Evolutionary conservation across 2,329 filamentous ascomycete species (phyloP).

Genomic region (Aspergillus persii): DNA sequence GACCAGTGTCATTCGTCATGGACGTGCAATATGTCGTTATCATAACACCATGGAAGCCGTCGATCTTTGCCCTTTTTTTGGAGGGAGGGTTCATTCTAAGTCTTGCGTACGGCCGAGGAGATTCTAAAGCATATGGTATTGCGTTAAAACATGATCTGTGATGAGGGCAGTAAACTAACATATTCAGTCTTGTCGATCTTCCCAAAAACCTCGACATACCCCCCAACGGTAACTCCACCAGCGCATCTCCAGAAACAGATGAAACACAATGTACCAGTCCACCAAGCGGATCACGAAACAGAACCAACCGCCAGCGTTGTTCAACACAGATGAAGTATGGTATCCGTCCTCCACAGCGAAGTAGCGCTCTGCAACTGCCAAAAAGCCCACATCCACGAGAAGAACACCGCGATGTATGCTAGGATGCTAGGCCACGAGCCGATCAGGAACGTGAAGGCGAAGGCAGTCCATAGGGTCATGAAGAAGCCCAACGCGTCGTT

Average conservation of each 20-base stretch:
- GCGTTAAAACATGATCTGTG: no score
- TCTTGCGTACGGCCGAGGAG: background rate
- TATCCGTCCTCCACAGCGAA: constrained; percentile 48
- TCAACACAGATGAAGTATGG: constrained; percentile 31
- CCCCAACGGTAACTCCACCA: constrained; percentile 43
- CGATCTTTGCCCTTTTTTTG: background rate
- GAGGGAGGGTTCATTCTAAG: no score
- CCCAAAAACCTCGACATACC: constrained; percentile 43
- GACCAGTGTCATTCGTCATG: constrained; percentile 20
- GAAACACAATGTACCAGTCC: constrained; percentile 47
- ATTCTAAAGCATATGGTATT: no score
- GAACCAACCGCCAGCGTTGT: constrained; percentile 47
- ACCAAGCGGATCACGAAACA: constrained; percentile 48
- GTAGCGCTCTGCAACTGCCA: constrained; percentile 45
- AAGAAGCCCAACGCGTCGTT: constrained; percentile 54
- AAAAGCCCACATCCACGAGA: constrained; percentile 47
- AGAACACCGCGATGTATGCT: constrained; percentile 50
- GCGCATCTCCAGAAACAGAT: constrained; percentile 42
- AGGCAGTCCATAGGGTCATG: constrained; percentile 49
- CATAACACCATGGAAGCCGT: background rate
- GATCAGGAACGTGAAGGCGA: constrained; percentile 47
- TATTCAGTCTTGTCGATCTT: constrained; percentile 27
- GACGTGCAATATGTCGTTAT: constrained; percentile 20
- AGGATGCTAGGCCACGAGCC: constrained; percentile 47
- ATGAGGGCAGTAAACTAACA: no score